phyloP scores from a whole-genome alignment of 2,329 filamentous ascomycete genomes.

The Hypoxylon sp. region DNA sequence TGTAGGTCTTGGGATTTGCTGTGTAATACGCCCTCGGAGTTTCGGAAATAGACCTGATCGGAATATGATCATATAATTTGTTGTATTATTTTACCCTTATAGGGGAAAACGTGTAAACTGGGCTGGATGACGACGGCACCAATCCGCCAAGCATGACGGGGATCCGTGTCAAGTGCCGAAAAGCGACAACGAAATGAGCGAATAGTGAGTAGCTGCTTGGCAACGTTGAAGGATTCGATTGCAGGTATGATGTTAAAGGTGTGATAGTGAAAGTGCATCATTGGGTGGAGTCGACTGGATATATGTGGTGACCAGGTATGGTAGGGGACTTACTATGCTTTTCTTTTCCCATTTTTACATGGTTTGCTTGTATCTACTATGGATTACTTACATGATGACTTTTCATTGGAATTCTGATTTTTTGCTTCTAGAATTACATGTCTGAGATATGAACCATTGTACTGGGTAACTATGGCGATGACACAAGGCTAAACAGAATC shows the following conservation, averaged over 20 bases:
- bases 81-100: slow-evolving; percentile 21
- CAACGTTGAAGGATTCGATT: slow-evolving; percentile 1
- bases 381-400: slow-evolving; percentile 9
- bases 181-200: background rate
- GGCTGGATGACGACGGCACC: slow-evolving; percentile 15
- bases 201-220: slow-evolving; percentile 1
- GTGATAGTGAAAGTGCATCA: background rate
- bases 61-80: slow-evolving; percentile 18
- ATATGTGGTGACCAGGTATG: background rate
- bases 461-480: background rate
- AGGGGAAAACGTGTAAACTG: background rate
- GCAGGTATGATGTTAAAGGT: background rate
- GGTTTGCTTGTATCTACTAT: background rate
- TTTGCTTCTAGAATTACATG: background rate
- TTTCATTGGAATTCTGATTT: slow-evolving; percentile 20
- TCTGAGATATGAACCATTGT: background rate
- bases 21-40: slow-evolving; percentile 31
- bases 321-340: background rate
- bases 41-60: slow-evolving; percentile 32
- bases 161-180: slow-evolving; percentile 1
- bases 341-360: background rate
- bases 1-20: slow-evolving; percentile 27
- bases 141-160: background rate
- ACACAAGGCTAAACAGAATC: background rate
- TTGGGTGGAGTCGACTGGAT: background rate